These are phyloP conservation scores for Fraxinus dipetala DNA, from an alignment of 305 asterid genomes.

Conservation along the genomic window DNA sequence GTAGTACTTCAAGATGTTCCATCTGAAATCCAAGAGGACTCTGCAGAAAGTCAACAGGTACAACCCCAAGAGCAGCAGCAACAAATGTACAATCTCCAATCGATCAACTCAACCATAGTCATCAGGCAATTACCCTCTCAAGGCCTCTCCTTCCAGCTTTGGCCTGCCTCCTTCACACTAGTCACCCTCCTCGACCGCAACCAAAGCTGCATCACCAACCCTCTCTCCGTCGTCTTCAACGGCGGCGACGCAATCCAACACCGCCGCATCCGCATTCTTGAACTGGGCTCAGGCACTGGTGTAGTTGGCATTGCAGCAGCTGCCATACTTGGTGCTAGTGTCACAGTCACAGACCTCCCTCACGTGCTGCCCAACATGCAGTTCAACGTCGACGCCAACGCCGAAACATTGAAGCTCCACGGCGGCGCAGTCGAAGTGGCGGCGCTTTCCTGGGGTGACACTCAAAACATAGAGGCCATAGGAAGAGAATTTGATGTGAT, in stretches of 20 bases:
- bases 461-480: conserved; percentile 44
- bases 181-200: conserved; percentile 58
- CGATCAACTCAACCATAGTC: conserved; percentile 45
- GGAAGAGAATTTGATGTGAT: conserved; percentile 62
- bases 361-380: conserved; percentile 65
- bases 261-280: conserved; percentile 56
- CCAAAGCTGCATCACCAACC: conserved; percentile 14
- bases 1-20: conserved; percentile 10
- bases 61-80: conserved; percentile 17
- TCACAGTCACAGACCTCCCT: conserved; percentile 83
- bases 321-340: conserved; percentile 59
- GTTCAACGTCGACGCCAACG: conserved; percentile 58
- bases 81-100: conserved; percentile 36
- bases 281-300: conserved; percentile 95
- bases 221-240: conserved; percentile 30
- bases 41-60: conserved; percentile 1
- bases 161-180: conserved; percentile 89
- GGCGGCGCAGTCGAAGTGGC: conserved; percentile 51
- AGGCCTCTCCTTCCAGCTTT: conserved; percentile 88
- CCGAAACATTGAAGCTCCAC: conserved; percentile 29
- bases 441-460: conserved; percentile 72
- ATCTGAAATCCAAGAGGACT: conserved; percentile 14
- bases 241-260: neutral
- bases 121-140: conserved; percentile 66
- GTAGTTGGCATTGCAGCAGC: conserved; percentile 86